A percentile compares a stretch with the other conserved stretches of the same genome.
phyloP scores from a whole-genome alignment of 2,329 filamentous ascomycete genomes.

The Pseudocercospora pini-densiflorae region DNA sequence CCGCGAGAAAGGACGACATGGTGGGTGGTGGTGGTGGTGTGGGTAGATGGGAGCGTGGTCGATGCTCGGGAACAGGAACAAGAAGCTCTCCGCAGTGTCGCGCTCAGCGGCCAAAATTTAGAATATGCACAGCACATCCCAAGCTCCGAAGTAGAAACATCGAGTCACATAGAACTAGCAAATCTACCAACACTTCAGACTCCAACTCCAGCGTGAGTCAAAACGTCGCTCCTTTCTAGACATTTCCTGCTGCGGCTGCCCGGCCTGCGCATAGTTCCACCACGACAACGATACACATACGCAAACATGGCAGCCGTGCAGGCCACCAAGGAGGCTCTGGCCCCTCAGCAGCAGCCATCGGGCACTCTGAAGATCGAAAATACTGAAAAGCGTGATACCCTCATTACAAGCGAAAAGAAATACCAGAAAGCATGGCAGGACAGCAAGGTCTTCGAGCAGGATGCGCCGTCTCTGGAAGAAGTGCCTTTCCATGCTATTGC shows the following conservation, averaged over 20 bases:
- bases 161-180: neutral
- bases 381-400: conserved; percentile 85
- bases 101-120: neutral
- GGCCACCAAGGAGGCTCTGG: conserved; percentile 59
- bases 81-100: neutral
- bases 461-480: conserved; percentile 80
- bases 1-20: conserved; percentile 34
- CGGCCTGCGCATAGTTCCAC: conserved; percentile 35
- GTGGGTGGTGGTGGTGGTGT: neutral
- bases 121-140: neutral
- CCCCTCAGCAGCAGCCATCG: conserved; percentile 59
- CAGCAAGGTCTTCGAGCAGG: conserved; percentile 76
- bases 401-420: conserved; percentile 85
- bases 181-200: neutral
- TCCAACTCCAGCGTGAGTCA: neutral
- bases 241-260: conserved; percentile 37
- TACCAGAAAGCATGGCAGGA: conserved; percentile 87
- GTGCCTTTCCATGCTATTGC: conserved; percentile 75
- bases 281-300: conserved; percentile 16
- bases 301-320: conserved; percentile 53
- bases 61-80: neutral
- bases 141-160: neutral
- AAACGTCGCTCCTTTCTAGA: conserved; percentile 34
- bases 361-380: conserved; percentile 70
- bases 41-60: neutral